Conservation (phyloP, 345 rosid genomes). For the Excoecaria cochinchinensis region DNA sequence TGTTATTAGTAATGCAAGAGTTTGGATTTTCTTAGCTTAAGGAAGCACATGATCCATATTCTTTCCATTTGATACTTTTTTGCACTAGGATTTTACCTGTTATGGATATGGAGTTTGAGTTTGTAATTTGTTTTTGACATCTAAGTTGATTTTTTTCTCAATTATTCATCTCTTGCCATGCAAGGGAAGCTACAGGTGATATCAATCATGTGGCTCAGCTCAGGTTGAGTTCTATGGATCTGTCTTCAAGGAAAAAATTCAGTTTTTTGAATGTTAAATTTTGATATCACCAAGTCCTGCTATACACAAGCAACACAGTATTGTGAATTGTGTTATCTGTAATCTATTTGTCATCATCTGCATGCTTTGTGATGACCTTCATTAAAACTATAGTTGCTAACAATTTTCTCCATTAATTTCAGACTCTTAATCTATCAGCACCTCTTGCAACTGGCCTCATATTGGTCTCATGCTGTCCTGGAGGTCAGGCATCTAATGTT, state of each 20-base stretch:
- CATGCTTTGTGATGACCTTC: not conserved
- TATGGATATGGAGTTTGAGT: not conserved
- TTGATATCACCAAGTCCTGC: not conserved
- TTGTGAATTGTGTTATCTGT: not conserved
- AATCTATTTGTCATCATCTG: not conserved
- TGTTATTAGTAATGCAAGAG: not conserved
- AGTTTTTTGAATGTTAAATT: not conserved
- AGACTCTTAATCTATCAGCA: constrained; percentile 86
- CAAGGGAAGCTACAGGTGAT: not conserved
- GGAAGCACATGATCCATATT: not conserved
- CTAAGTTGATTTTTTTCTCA: too few species aligned
- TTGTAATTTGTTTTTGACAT: not conserved
- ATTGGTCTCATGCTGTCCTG: constrained; percentile 96
- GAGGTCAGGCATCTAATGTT: constrained; percentile 96
- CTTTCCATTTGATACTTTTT: not conserved
- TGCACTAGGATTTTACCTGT: not conserved
- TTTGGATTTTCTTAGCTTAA: not conserved
- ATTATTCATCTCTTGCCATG: not conserved
- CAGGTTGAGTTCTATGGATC: too few species aligned
- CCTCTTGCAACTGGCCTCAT: constrained; percentile 98
- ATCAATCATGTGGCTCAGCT: not conserved
- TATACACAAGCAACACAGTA: too few species aligned
- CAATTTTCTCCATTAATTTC: constrained; percentile 26
- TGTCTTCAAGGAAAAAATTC: not conserved
- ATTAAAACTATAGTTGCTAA: constrained; percentile 20